Evolutionary conservation across 2,329 filamentous ascomycete genomes (phyloP), one percentile per base, ranked within the genome.

Genomic region (Exophiala dermatitidis): DNA sequence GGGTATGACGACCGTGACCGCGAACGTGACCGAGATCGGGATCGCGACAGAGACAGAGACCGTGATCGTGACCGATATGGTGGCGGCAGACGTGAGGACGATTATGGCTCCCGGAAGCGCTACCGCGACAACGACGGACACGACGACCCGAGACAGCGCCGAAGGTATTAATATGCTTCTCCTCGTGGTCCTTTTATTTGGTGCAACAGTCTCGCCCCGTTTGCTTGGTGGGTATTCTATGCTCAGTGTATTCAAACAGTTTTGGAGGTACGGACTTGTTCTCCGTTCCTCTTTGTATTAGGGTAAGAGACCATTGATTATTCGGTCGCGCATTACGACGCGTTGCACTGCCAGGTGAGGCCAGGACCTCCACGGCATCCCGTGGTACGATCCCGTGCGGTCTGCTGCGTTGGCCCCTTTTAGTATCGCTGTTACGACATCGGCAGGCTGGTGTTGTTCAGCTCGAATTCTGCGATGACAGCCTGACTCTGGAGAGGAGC

Each of bases 121-220:
- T 78, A 83, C 48, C 89, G 86, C 70, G 90, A 94, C 48, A 86
- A 85, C 66, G 83, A 84, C 67, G 80, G 81, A 61, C 85, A 90
- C 72, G 89, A 95, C 66, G 90, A 95, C 70, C 75, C 77, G 47
- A 77, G 81, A 62, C 75, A 74, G 63, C 77, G 80, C 67, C 75
- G 81, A 66, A 75, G 81, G 66, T 84, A 83, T 67, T 83, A 71
- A 69, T 43, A 50, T 45, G 46, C 38, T 9, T 4, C 37, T 29
- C 43, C 41, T 45, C 38, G 10, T 46, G 47, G 36, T 47, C 30
- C 5, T 37, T 40, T 40, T 46, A 38, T 46, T 52, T 19, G 43
- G 34, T 54, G 50, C 59, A 45, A 53, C 51, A 50, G 42, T 54
- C 50, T 53, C 46, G 52, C 58, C 58, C 64, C 58, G 65, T 65